These are phyloP conservation scores for Warburgia ugandensis DNA, from an alignment of 164 flowering plant genomes.

Conservation along the genomic window DNA sequence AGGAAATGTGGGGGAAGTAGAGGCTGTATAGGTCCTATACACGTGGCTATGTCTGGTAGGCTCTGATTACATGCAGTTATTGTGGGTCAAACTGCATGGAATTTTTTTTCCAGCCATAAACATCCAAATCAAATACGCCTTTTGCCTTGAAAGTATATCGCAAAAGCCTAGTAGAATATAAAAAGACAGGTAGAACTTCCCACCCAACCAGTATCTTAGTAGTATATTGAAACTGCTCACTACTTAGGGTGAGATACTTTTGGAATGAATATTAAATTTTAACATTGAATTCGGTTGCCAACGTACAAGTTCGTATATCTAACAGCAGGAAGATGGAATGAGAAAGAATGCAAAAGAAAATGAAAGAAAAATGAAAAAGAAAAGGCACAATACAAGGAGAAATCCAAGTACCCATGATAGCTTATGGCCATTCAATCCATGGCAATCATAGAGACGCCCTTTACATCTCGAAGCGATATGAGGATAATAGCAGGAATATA, in stretches of 20 bases:
- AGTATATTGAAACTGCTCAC: too few species aligned
- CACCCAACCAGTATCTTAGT: too few species aligned
- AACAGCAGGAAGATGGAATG: slow-evolving; percentile 3
- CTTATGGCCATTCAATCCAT: slow-evolving; percentile 7
- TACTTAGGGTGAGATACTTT: slow-evolving; percentile 10
- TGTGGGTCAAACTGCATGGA: slow-evolving; percentile 23
- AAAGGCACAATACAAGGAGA: slow-evolving; percentile 1
- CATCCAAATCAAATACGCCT: too few species aligned
- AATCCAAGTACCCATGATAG: slow-evolving; percentile 8
- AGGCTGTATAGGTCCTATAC: slow-evolving; percentile 40
- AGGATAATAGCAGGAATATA: slow-evolving; percentile 3
- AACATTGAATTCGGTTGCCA: slow-evolving; percentile 8
- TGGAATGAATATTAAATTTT: slow-evolving; percentile 12
- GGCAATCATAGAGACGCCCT: slow-evolving; percentile 17
- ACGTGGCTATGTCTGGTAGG: slow-evolving; percentile 45
- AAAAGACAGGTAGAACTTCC: too few species aligned
- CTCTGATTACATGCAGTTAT: slow-evolving; percentile 23
- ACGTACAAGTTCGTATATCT: background rate
- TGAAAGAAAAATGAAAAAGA: background rate
- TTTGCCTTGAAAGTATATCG: too few species aligned
- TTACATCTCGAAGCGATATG: slow-evolving; percentile 10
- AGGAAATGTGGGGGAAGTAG: slow-evolving; percentile 37
- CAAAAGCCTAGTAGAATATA: too few species aligned
- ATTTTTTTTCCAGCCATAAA: background rate
- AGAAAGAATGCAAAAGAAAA: slow-evolving; percentile 4